Conservation (phyloP, 306 rosid genomes). For the barrel medic (Medicago truncatula) region MtrunA17r5.0-ANR NC_053049.1:43655001-43655500, state of each 20-base stretch:
- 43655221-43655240: constrained; percentile 54
- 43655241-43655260: constrained; percentile 70
- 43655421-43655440: constrained; percentile 58
- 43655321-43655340: constrained; percentile 91
- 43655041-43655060: background rate
- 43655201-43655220: constrained; percentile 33
- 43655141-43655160: constrained; percentile 12
- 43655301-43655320: constrained; percentile 79
- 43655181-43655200: constrained; percentile 26
- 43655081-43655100: background rate
- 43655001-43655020: background rate
- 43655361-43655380: constrained; percentile 63
- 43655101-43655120: constrained; percentile 15
- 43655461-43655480: constrained; percentile 68
- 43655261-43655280: constrained; percentile 79
- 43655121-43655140: background rate
- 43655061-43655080: constrained; percentile 1
- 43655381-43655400: constrained; percentile 55
- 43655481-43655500: constrained; percentile 68
- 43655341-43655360: constrained; percentile 89
- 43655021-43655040: background rate
- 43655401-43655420: constrained; percentile 58
- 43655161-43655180: constrained; percentile 37
- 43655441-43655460: constrained; percentile 44
- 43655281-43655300: constrained; percentile 62